phyloP scores from a whole-genome alignment of 495 filamentous ascomycete species.

The Aspergillus leporis region DNA sequence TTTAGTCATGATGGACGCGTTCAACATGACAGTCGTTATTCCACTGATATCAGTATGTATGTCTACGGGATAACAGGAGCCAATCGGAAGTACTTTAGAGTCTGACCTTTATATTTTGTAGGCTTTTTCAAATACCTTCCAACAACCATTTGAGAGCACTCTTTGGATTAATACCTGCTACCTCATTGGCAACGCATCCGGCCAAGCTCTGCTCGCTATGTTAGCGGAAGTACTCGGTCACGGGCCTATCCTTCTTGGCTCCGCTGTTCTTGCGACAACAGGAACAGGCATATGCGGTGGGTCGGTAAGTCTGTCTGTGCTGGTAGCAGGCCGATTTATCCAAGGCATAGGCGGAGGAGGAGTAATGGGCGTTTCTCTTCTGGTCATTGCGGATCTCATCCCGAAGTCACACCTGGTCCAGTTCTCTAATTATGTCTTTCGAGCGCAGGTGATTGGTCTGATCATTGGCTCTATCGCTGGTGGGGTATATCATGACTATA shows the following conservation, averaged over 20 bases:
- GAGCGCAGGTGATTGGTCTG: slow-evolving; percentile 36
- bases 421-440: slow-evolving; percentile 39
- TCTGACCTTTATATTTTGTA: slow-evolving; percentile 12
- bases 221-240: slow-evolving; percentile 43
- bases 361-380: slow-evolving; percentile 60
- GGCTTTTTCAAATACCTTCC: slow-evolving; percentile 31
- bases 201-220: slow-evolving; percentile 42
- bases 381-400: slow-evolving; percentile 66
- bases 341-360: slow-evolving; percentile 77
- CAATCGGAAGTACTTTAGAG: background rate
- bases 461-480: slow-evolving; percentile 41
- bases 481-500: slow-evolving; percentile 38
- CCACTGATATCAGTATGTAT: slow-evolving; percentile 22
- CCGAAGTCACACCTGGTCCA: slow-evolving; percentile 41
- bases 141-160: slow-evolving; percentile 29
- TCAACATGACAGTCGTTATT: slow-evolving; percentile 38
- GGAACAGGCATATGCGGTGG: slow-evolving; percentile 62
- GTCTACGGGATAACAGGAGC: slow-evolving; percentile 6
- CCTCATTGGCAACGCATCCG: slow-evolving; percentile 37
- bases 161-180: slow-evolving; percentile 47
- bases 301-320: slow-evolving; percentile 56
- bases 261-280: slow-evolving; percentile 53
- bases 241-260: slow-evolving; percentile 48
- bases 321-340: slow-evolving; percentile 64
- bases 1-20: slow-evolving; percentile 42